phyloP scores from a whole-genome alignment of 192 early-diverging fungal genomes.

The Pilaira anomala region DNA sequence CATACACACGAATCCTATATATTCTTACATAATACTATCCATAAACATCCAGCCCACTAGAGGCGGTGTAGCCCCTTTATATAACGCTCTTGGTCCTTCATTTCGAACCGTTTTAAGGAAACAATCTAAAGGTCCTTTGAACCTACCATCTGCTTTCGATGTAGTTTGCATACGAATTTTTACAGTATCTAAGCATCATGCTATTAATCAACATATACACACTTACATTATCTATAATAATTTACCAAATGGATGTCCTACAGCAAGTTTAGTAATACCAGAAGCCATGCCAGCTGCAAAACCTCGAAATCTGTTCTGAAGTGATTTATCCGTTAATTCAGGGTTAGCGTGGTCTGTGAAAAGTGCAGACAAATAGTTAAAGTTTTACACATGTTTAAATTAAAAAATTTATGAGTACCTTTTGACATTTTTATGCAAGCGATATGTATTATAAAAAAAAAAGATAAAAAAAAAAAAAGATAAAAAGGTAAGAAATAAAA shows the following conservation, averaged over 20 bases:
- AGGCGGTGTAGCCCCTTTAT: constrained; percentile 92
- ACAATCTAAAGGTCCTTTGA: constrained; percentile 72
- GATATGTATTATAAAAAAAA: too few species aligned
- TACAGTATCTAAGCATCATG: constrained; percentile 55
- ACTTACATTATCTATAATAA: neutral
- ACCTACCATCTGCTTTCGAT: constrained; percentile 57
- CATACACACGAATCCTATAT: neutral
- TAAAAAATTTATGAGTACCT: too few species aligned
- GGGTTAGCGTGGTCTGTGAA: too few species aligned
- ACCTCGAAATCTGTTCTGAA: constrained; percentile 49
- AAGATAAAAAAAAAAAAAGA: too few species aligned
- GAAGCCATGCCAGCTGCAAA: constrained; percentile 71
- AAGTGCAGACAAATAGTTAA: too few species aligned
- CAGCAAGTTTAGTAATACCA: constrained; percentile 73
- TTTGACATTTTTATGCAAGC: too few species aligned
- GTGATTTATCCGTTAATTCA: constrained; percentile 20
- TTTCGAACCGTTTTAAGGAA: constrained; percentile 60
- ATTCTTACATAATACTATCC: constrained; percentile 66
- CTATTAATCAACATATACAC: neutral
- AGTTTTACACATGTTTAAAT: too few species aligned
- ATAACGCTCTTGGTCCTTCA: constrained; percentile 75
- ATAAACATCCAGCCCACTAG: constrained; percentile 89
- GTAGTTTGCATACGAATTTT: constrained; percentile 81
- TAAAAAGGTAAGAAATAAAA: too few species aligned
- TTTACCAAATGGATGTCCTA: constrained; percentile 78